Base-by-base conservation (phyloP, 2,329 filamentous ascomycete species). In the Chaetomium sp. region DNA sequence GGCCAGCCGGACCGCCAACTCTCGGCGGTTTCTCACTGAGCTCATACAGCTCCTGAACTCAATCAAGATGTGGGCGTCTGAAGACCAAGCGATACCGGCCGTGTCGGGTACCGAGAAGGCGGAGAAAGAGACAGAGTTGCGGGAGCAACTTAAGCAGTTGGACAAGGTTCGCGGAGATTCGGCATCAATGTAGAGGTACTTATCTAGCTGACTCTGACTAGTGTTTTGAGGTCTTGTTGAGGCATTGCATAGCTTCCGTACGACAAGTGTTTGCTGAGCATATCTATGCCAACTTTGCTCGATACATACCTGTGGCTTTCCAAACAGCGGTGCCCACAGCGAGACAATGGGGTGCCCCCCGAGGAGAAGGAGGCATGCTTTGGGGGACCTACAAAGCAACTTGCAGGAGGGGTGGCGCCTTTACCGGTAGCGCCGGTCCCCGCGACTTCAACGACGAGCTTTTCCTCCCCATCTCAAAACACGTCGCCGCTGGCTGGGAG, bases 361-460 rank as follows among this genome's bases (percentile, higher is more conserved):
- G 54, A 19, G 36, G 32, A 10, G 7, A 51, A 3, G 63, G 65
- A 19, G 65, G 67, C 3, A 19, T 68, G 40, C 14, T 40, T 3
- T 67, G 62, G 62, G n/a, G 54, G 4, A 65, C 65, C 0, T 69
- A 68, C 56, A 66, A 62, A 51, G 67, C 67, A 8, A 65, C 61
- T 0, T 61, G 60, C 36, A 54, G 62, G 6, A 58, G 66, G 5
- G 7, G 49, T n/a, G 65, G 66, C 1, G 55, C 60, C 0, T 67
- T 50, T 4, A 3, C 45, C 5, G 62, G 65, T 4, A 37, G 53
- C 10, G 47, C 54, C 32, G 62, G 64, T 4, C 50, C 43, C 6
- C 54, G 42, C 4, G 60, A 68, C 51, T 66, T 67, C 56, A 68
- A 68, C 19, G 57, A 45, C 1, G 67, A 68, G 40, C 64, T 69